Evolutionary conservation across 257 asterid species (phyloP), one percentile per base, ranked within the genome.

Genomic region (Misopates orontium): DNA sequence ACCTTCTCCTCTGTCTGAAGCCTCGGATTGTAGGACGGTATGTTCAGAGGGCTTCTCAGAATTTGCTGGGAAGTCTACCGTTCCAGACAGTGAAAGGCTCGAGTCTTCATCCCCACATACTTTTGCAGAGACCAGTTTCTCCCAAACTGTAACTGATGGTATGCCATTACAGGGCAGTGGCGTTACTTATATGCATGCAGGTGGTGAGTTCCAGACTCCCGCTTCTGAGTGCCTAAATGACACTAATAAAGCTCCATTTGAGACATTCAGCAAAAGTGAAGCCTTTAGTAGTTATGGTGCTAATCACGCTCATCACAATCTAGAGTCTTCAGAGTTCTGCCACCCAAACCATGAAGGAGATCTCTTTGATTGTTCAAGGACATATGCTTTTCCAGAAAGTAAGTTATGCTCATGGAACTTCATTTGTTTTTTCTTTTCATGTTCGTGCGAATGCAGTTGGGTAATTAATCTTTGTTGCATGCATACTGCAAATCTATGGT

Each of bases 1-100:
- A 42, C 72, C 42, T 40, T 77, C 86, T 57, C 71, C 79, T 67
- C 73, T 85, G 20, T 75, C 85, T 1, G 83, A 76, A 57, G 72
- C 75, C 68, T 81, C 84, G 67, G 78, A 79, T 65, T 70, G 72
- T 51, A 66, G 79, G 77, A 70, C 72, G 8, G 79, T 67, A 45
- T 63, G 77, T 53, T 84, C 82, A 17, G 83, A 75, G 58, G 78
- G 76, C 64, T 69, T 70, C 24, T 70, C 78, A 60, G 86, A 79
- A 65, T 77, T 78, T 36, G 76, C 67, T 56, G 84, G 78, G 62
- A 79, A 75, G 70, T 79, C 85, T 54, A 36, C 64, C 13, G 67
- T 63, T 61, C 66, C 23, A 60, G 75, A 79, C 45, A 68, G 74
- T 65, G 75, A 67, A 66, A 76, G 73, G 65, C 71, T 51, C 11